Conservation (phyloP, 2,329 filamentous ascomycete species). For the Sarocladium strictum region DNA sequence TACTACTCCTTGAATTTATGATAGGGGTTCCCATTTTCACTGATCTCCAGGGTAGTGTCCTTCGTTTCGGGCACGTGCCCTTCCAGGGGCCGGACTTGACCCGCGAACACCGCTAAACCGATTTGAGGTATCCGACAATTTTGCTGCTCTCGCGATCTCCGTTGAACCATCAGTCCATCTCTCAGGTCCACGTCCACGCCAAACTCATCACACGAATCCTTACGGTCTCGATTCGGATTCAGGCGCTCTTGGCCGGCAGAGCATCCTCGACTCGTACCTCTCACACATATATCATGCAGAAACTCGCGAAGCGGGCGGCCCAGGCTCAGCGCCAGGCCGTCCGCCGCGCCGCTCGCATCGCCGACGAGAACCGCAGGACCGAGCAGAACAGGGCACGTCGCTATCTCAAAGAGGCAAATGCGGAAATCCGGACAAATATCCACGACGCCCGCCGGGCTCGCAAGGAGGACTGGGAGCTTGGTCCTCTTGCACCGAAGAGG, state of each 20-base stretch:
- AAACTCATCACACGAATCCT: background rate
- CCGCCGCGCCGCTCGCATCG: slow-evolving; percentile 33
- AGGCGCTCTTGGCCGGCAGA: background rate
- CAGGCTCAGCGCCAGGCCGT: slow-evolving; percentile 60
- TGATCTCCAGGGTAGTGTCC: background rate
- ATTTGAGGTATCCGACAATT: slow-evolving; percentile 1
- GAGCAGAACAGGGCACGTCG: slow-evolving; percentile 1
- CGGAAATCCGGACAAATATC: slow-evolving; percentile 29
- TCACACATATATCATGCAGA: slow-evolving; percentile 52
- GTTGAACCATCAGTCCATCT: background rate
- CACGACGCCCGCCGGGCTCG: slow-evolving; percentile 43
- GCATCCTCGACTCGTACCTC: background rate
- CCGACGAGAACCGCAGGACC: background rate
- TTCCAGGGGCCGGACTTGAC: slow-evolving; percentile 5
- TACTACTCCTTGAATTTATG: background rate
- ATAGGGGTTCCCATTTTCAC: background rate
- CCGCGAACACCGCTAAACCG: slow-evolving; percentile 2
- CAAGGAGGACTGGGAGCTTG: slow-evolving; percentile 72
- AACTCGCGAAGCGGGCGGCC: slow-evolving; percentile 59
- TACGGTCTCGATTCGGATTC: background rate
- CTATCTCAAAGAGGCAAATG: slow-evolving; percentile 22
- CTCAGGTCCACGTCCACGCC: background rate
- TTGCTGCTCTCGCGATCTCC: background rate
- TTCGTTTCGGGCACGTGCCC: background rate
- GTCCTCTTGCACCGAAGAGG: slow-evolving; percentile 69